Conservation (phyloP, 2,329 filamentous ascomycete genomes). For the Reticulascus tulasneorum region DNA sequence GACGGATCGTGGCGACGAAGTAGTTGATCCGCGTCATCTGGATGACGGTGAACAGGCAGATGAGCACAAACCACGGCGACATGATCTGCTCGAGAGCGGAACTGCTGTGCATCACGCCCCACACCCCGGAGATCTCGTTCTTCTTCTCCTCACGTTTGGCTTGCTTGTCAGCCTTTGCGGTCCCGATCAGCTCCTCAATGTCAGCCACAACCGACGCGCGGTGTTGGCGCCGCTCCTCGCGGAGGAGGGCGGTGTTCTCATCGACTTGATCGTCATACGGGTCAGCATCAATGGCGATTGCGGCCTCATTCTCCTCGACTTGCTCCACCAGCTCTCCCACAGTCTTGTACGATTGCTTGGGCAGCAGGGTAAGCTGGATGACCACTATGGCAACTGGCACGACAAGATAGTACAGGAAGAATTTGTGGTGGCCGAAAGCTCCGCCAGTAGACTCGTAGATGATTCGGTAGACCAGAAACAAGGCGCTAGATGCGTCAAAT, state of each 20-base stretch:
- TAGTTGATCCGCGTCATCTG: slow-evolving; percentile 86
- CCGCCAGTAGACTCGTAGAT: slow-evolving; percentile 57
- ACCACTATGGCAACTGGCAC: slow-evolving; percentile 65
- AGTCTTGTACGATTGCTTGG: slow-evolving; percentile 74
- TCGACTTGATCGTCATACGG: slow-evolving; percentile 53
- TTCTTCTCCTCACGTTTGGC: slow-evolving; percentile 64
- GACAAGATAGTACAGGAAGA: slow-evolving; percentile 69
- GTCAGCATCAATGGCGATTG: slow-evolving; percentile 22
- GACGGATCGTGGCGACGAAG: slow-evolving; percentile 81
- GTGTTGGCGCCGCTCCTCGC: slow-evolving; percentile 54
- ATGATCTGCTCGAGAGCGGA: slow-evolving; percentile 69
- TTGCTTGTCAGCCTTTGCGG: slow-evolving; percentile 57
- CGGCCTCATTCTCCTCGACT: slow-evolving; percentile 50
- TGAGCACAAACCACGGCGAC: slow-evolving; percentile 80
- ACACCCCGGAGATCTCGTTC: slow-evolving; percentile 71
- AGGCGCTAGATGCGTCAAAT: slow-evolving; percentile 76
- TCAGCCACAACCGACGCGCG: slow-evolving; percentile 63
- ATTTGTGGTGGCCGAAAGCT: slow-evolving; percentile 57
- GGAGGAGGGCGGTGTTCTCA: slow-evolving; percentile 51
- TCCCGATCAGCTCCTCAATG: slow-evolving; percentile 70
- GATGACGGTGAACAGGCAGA: slow-evolving; percentile 74
- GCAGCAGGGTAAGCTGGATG: slow-evolving; percentile 69
- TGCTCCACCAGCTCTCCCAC: slow-evolving; percentile 77
- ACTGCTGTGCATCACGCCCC: slow-evolving; percentile 77
- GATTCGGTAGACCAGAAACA: slow-evolving; percentile 72